phyloP scores from a whole-genome alignment of 1,284 basidiomycete species.

The Ganoderma lucidum region DNA sequence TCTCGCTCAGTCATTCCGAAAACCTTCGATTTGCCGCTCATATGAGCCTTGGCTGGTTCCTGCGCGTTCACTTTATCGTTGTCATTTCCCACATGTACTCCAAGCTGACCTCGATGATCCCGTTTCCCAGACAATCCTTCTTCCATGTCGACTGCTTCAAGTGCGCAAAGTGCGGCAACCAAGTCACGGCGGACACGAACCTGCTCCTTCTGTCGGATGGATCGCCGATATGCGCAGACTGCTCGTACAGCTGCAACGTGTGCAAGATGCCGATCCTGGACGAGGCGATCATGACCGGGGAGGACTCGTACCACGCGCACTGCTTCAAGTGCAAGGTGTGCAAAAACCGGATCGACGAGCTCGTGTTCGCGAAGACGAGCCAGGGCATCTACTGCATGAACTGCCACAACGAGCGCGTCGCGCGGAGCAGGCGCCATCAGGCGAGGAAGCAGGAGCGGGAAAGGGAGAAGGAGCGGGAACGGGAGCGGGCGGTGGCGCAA shows the following conservation, averaged over 20 bases:
- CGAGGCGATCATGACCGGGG: conserved; percentile 98
- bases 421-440: conserved; percentile 88
- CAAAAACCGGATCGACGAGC: conserved; percentile 93
- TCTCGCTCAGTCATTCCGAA: neutral
- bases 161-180: conserved; percentile 82
- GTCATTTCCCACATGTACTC: neutral
- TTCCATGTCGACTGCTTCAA: conserved; percentile 87
- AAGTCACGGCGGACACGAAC: conserved; percentile 93
- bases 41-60: neutral
- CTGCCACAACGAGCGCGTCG: conserved; percentile 97
- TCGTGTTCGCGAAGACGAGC: conserved; percentile 98
- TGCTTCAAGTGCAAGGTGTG: conserved; percentile 99
- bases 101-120: conserved; percentile 26
- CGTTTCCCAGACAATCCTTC: conserved; percentile 71
- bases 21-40: conserved; percentile 13
- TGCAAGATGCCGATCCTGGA: conserved; percentile 93
- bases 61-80: neutral
- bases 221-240: conserved; percentile 95
- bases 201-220: conserved; percentile 95
- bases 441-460: conserved; percentile 80
- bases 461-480: conserved; percentile 35
- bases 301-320: conserved; percentile 98
- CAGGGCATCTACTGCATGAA: conserved; percentile 98
- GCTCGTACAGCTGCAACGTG: conserved; percentile 96
- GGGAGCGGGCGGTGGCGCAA: conserved; percentile 47